These are phyloP conservation scores for Naganishia antarctica DNA, from an alignment of 768 basidiomycete genomes.

Conservation along the genomic window DNA sequence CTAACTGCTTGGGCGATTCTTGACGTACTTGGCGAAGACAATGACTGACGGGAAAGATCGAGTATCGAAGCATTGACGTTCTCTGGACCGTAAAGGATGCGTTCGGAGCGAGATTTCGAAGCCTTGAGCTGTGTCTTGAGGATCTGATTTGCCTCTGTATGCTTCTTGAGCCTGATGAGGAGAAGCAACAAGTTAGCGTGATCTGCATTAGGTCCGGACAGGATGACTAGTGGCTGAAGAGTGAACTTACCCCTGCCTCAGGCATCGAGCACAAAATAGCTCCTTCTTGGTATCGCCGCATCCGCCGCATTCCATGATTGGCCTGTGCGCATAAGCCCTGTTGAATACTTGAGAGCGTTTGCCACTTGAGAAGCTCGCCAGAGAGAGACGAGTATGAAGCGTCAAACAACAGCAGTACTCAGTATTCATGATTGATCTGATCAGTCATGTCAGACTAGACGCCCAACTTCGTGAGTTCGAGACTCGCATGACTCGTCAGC, in stretches of 20 bases:
- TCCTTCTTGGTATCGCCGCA: conserved; percentile 4
- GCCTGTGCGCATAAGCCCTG: neutral
- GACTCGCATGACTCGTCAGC: neutral
- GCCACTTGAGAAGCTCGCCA: neutral
- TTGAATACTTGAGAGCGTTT: too few relatives aligned
- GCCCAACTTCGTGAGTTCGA: too few relatives aligned
- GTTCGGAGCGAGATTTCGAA: conserved; percentile 15
- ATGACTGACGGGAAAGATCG: too few relatives aligned
- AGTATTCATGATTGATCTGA: too few relatives aligned
- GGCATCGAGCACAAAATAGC: conserved; percentile 18
- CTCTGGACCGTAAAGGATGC: conserved; percentile 24
- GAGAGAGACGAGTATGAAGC: neutral
- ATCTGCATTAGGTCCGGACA: too few relatives aligned
- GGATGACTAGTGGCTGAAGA: neutral
- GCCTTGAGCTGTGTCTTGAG: conserved; percentile 22
- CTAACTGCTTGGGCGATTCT: too few relatives aligned
- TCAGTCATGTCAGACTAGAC: too few relatives aligned
- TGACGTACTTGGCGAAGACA: too few relatives aligned
- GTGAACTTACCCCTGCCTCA: conserved; percentile 21
- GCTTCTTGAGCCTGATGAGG: conserved; percentile 22
- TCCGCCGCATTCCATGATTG: conserved; percentile 18
- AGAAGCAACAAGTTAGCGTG: neutral
- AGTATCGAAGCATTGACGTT: too few relatives aligned
- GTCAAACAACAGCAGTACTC: too few relatives aligned
- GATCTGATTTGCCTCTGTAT: conserved; percentile 22